These are phyloP conservation scores for Solanum tarijense DNA, from an alignment of 257 asterid genomes.

Conservation along the genomic window DNA sequence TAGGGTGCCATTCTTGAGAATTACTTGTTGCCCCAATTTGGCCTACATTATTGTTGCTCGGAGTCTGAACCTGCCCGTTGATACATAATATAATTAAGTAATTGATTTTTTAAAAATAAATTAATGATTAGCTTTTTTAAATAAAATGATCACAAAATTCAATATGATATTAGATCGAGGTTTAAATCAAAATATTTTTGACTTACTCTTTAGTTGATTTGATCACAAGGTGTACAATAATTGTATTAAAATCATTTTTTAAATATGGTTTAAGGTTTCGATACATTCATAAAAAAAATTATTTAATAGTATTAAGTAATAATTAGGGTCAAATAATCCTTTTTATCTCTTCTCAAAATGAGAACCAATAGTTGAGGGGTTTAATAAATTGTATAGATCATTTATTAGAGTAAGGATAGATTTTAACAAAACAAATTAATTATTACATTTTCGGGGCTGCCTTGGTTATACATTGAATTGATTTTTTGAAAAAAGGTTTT, in stretches of 20 bases:
- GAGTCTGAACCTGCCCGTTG: conserved; percentile 13
- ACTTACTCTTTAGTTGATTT: background rate
- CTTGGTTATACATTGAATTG: background rate
- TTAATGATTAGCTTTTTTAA: background rate
- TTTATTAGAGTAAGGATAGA: background rate
- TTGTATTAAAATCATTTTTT: background rate
- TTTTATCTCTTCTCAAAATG: background rate
- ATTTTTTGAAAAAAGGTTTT: background rate
- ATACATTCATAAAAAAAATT: background rate
- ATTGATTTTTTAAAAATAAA: background rate
- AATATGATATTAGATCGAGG: background rate
- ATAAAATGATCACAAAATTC: background rate
- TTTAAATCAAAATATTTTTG: background rate
- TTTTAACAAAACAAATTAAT: background rate
- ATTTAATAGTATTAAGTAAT: background rate
- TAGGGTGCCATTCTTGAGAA: conserved; percentile 24
- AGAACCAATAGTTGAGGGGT: background rate
- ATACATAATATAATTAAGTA: background rate
- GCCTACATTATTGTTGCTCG: conserved; percentile 37
- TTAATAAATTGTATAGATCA: background rate
- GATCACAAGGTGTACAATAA: background rate
- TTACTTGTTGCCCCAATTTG: conserved; percentile 9
- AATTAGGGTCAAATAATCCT: background rate
- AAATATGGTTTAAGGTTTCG: background rate
- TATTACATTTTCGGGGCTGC: background rate